Evolutionary conservation across 208 protist species (phyloP), one percentile per base, ranked within the genome.

Genomic region (Crithidia bombi): DNA sequence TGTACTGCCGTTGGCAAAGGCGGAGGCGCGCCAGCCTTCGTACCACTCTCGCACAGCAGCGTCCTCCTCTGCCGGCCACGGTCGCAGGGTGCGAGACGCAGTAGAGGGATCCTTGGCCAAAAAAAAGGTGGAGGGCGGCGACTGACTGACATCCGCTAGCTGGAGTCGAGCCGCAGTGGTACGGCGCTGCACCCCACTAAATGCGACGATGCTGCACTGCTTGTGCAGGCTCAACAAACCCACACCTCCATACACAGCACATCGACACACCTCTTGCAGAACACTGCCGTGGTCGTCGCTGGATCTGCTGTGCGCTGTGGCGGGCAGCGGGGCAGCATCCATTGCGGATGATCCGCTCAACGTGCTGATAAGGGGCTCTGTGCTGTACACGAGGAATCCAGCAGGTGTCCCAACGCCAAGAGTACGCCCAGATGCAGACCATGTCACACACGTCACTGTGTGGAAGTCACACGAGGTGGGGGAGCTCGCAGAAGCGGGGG

Each of bases 341-440:
- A 41, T 4, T 9, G n/a, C n/a, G n/a, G 28, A 46, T 21, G 69
- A 44, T 7, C 54, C 66, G 50, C 49, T 70, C 26, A 78, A 30
- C 36, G 25, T 26, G 25, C 35, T 65, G 23, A 69, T 5, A 33
- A 78, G 51, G 0, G 68, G 50, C 73, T 91, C 88, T 9, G 81
- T 86, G 71, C 88, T 93, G 80, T 85, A 94, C 44, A 91, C 57
- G 25, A 88, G 57, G 43, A 94, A 83, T 39, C 89, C 89, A 70
- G 78, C 59, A 15, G 73, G 65, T 2, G 87, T 81, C 33, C 89
- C 89, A 15, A 94, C 59, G 19, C 68, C 85, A 15, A 94, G 51
- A 73, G 80, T 86, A 47, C 75, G 79, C 4, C 85, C 88, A 6
- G 80, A 86, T 28, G 69, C 67, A 5, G 79, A 83, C 87, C 87